phyloP scores from a whole-genome alignment of 2,329 filamentous ascomycete species.

The Apiospora rasikravindrae region DNA sequence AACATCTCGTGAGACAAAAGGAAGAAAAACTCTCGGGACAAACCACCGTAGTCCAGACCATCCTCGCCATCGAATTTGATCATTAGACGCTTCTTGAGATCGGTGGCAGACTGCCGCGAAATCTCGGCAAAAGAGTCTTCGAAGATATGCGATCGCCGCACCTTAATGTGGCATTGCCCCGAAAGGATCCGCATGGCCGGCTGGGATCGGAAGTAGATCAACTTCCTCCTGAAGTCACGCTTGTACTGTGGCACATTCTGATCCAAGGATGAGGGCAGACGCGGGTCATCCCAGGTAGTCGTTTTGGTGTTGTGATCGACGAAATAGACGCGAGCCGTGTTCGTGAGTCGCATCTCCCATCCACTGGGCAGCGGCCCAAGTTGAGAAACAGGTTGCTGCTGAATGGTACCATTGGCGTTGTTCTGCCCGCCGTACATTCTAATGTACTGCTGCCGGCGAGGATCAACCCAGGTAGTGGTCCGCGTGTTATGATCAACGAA shows the following conservation, averaged over 20 bases:
- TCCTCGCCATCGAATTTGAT: conserved; percentile 99
- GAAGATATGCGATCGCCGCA: conserved; percentile 94
- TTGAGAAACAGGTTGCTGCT: conserved; percentile 97
- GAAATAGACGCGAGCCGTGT: conserved; percentile 97
- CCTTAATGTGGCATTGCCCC: conserved; percentile 98
- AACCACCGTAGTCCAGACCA: conserved; percentile 94
- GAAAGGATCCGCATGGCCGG: conserved; percentile 93
- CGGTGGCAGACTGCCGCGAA: conserved; percentile 91
- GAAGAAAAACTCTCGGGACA: conserved; percentile 99
- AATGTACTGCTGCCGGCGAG: conserved; percentile 95
- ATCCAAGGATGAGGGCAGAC: conserved; percentile 92
- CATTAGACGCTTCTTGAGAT: conserved; percentile 98
- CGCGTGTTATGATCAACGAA: conserved; percentile 99
- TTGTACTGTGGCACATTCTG: conserved; percentile 99
- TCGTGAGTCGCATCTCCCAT: conserved; percentile 99
- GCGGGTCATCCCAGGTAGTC: conserved; percentile 97
- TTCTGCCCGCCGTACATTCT: conserved; percentile 94
- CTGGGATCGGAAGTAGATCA: conserved; percentile 99
- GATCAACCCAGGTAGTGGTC: conserved; percentile 98
- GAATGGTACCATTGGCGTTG: conserved; percentile 83
- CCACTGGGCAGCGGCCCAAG: conserved; percentile 93
- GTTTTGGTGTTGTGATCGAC: conserved; percentile 99
- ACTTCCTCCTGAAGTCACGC: conserved; percentile 95
- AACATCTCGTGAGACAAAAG: conserved; percentile 99
- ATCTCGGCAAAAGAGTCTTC: conserved; percentile 99